phyloP scores from a whole-genome alignment of 352 stramenopile genomes.

The Phytophthora pseudosyringae region DNA sequence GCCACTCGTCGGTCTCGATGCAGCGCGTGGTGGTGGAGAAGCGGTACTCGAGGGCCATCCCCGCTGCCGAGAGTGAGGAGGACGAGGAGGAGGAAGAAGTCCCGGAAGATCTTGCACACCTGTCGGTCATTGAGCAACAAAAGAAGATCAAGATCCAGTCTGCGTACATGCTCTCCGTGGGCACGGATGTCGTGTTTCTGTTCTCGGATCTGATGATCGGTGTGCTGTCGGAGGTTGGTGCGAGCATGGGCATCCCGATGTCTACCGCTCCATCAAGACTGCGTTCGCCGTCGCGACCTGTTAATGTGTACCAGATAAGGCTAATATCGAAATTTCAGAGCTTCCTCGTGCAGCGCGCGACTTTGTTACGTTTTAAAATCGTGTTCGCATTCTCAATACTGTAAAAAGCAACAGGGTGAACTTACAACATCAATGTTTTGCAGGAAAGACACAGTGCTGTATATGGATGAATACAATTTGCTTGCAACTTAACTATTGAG shows the following conservation, averaged over 20 bases:
- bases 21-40: conserved; percentile 55
- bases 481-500: no score
- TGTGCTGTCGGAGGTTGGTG: conserved; percentile 94
- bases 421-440: no score
- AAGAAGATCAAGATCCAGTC: conserved; percentile 94
- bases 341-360: no score
- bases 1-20: conserved; percentile 62
- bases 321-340: no score
- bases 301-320: no score
- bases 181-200: conserved; percentile 94
- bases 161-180: conserved; percentile 94
- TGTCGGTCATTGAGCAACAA: conserved; percentile 96
- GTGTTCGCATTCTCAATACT: no score
- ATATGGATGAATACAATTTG: no score
- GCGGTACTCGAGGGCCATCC: conserved; percentile 47
- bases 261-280: no score
- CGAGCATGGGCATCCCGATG: conserved; percentile 88
- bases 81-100: conserved; percentile 95
- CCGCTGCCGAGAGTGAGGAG: conserved; percentile 69
- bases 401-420: no score
- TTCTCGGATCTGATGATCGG: conserved; percentile 99
- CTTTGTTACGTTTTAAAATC: no score
- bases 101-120: conserved; percentile 92
- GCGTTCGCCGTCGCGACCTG: no score
- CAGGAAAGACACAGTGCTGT: no score